A percentile compares a stretch with the other conserved stretches of the same genome.
Conservation (phyloP, 768 basidiomycete species). For the Daedalea quercina region DNA sequence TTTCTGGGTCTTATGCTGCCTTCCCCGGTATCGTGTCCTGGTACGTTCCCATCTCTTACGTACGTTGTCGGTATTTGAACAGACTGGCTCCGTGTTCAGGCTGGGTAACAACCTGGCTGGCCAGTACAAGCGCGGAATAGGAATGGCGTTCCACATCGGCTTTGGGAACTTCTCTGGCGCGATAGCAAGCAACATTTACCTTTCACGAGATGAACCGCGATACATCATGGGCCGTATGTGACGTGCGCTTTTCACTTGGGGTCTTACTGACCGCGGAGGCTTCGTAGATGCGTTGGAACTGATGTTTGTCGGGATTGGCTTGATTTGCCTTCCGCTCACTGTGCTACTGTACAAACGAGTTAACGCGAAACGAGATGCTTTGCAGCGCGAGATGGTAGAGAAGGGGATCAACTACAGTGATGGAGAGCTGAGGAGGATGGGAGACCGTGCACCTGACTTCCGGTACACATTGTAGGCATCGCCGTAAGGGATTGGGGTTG, state of each 20-base stretch:
- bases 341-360: constrained; percentile 46
- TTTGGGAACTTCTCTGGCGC: constrained; percentile 62
- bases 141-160: constrained; percentile 64
- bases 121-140: constrained; percentile 63
- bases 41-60: constrained; percentile 41
- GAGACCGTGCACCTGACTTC: constrained; percentile 60
- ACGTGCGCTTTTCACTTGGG: neutral
- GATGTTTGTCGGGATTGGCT: constrained; percentile 63
- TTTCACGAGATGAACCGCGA: constrained; percentile 50
- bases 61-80: constrained; percentile 30
- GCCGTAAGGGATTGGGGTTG: too few relatives aligned
- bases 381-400: constrained; percentile 24
- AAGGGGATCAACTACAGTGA: constrained; percentile 14
- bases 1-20: constrained; percentile 53
- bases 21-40: constrained; percentile 59
- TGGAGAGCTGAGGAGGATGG: constrained; percentile 33
- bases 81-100: constrained; percentile 7
- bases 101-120: constrained; percentile 60
- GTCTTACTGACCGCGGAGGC: neutral
- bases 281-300: constrained; percentile 51
- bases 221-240: constrained; percentile 58
- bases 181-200: constrained; percentile 58
- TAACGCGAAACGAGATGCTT: constrained; percentile 46
- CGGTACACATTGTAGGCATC: constrained; percentile 33
- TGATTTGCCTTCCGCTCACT: constrained; percentile 42